Evolutionary conservation across 805 yeast genomes (phyloP), one percentile per base, ranked within the genome.

Genomic region (Scheffersomyces ergatensis): DNA sequence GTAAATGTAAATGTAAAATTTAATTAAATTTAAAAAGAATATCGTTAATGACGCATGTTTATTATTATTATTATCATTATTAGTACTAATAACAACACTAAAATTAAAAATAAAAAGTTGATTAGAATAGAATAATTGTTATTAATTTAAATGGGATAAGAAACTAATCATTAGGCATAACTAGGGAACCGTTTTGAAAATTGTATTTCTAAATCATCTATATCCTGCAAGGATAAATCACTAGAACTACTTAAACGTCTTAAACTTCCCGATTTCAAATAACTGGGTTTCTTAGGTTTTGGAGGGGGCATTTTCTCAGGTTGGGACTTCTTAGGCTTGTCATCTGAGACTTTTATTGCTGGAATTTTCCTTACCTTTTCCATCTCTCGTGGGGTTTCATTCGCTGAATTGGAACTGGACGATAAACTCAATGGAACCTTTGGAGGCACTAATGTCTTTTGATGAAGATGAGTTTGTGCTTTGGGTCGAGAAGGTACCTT

Each of bases 231-330:
- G 31, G 76, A 65, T 25, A 66, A 39, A 36, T 73, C 75, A 53
- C 77, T 69, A 25, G 65, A 48, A 39, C 53, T 51, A 49, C 74
- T 68, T 16, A 56, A 45, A 26, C 61, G 49, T 37, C 70, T 48
- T 47, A 45, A 11, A 9, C 43, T 59, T 4, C 62, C 62, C 8
- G 74, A 58, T 48, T 72, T 72, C 42, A 82, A 61, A 49, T 77
- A 74, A 3, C 55, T 53, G 3, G 92, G 90, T 50, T 84, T 84
- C 50, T 65, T 67, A 1, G 89, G 89, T 49, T 80, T 82, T 21
- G 82, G 81, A 3, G 86, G 85, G 1, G 82, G 78, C 38, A 55
- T 58, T 45, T 65, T 64, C n/a, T 18, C 20, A 14, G 18, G n/a
- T 19, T 18, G 24, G 12, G 24, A 16, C 17, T 27, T 43, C 20